Evolutionary conservation across 805 yeast genomes (phyloP).

Genomic region (Schwanniomyces vanrijiae): DNA sequence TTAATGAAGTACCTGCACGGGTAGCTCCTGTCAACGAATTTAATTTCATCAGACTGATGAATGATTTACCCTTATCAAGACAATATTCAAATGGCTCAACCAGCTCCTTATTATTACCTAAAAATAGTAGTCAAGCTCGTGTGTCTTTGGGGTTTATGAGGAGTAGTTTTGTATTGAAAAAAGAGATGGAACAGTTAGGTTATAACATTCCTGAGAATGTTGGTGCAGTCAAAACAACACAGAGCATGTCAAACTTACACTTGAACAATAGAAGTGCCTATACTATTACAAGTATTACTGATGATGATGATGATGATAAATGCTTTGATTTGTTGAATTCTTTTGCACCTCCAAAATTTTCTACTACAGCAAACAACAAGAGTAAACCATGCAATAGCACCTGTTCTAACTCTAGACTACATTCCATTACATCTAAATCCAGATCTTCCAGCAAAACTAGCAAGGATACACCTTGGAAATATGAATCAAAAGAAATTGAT

Average conservation of each 20-base stretch:
- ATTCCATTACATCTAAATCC: neutral
- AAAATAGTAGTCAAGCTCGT: conserved; percentile 22
- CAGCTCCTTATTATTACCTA: conserved; percentile 8
- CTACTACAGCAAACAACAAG: neutral
- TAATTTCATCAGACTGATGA: conserved; percentile 19
- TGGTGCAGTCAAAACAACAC: conserved; percentile 5
- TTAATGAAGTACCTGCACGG: conserved; percentile 13
- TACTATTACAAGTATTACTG: neutral
- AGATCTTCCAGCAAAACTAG: neutral
- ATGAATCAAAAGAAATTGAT: neutral
- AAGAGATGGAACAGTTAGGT: conserved; percentile 37
- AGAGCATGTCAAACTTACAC: neutral
- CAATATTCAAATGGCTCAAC: conserved; percentile 9
- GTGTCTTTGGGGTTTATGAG: conserved; percentile 43
- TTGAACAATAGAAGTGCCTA: neutral
- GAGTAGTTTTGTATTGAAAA: conserved; percentile 40
- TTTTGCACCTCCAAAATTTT: conserved; percentile 7
- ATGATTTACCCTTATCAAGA: conserved; percentile 1
- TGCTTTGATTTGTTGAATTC: conserved; percentile 26
- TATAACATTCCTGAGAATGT: conserved; percentile 32
- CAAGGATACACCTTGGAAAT: neutral
- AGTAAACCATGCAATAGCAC: neutral
- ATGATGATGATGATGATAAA: conserved; percentile 17
- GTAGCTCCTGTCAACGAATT: conserved; percentile 13
- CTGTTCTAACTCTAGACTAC: neutral